Evolutionary conservation across 192 early-diverging fungal genomes (phyloP).

Genomic region (Rhizophlyctis rosea): DNA sequence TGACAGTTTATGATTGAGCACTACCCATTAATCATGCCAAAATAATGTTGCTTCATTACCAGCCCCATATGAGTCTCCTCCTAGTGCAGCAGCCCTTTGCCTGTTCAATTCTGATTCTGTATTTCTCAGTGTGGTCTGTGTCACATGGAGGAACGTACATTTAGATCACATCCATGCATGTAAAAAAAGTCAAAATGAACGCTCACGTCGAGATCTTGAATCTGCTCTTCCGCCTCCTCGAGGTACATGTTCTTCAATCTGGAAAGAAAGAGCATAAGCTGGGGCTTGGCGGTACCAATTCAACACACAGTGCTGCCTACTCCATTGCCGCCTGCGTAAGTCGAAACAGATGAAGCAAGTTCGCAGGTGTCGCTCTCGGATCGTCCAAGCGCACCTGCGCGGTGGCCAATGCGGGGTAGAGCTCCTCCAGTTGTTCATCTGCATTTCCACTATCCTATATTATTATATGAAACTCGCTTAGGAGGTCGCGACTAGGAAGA

Average conservation of each 20-base stretch:
- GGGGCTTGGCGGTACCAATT: neutral
- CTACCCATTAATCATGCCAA: neutral
- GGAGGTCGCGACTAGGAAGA: neutral
- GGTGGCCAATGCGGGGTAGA: slow-evolving; percentile 29
- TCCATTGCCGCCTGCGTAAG: slow-evolving; percentile 48
- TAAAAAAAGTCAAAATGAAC: too few species aligned
- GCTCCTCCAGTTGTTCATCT: slow-evolving; percentile 29
- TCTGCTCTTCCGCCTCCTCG: slow-evolving; percentile 34
- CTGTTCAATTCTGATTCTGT: slow-evolving; percentile 26
- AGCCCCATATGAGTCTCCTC: slow-evolving; percentile 20
- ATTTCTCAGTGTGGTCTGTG: slow-evolving; percentile 22
- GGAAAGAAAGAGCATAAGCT: slow-evolving; percentile 4
- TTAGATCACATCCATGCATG: slow-evolving; percentile 2
- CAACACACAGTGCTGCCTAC: slow-evolving; percentile 25
- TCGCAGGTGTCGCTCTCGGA: slow-evolving; percentile 32
- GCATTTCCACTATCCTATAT: slow-evolving; percentile 16
- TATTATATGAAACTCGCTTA: neutral
- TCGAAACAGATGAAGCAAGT: slow-evolving; percentile 40
- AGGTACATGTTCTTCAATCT: slow-evolving; percentile 49
- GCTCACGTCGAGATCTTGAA: slow-evolving; percentile 33
- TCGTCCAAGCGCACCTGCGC: slow-evolving; percentile 25
- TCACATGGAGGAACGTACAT: too few species aligned
- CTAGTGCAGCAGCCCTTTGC: slow-evolving; percentile 19
- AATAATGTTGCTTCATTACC: slow-evolving; percentile 11
- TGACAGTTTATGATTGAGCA: slow-evolving; percentile 1